Evolutionary conservation across 768 basidiomycete species (phyloP).

Genomic region (Termitomyces sp.): DNA sequence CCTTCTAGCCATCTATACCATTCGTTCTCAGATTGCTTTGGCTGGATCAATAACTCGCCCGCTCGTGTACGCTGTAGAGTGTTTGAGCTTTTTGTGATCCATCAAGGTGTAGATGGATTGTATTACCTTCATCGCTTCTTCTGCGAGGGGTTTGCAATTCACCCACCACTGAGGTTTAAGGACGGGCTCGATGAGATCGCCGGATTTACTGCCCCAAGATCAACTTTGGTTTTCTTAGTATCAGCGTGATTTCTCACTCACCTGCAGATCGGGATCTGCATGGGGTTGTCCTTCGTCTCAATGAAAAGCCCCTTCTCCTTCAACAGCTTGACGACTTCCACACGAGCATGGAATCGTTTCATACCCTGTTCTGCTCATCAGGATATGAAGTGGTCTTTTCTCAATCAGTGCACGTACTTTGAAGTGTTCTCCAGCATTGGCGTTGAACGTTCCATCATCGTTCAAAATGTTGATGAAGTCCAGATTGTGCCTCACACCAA

Average conservation of each 20-base stretch:
- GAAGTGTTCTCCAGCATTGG: slow-evolving; percentile 79
- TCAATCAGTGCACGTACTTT: slow-evolving; percentile 37
- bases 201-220: slow-evolving; percentile 69
- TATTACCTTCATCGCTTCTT: slow-evolving; percentile 79
- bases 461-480: slow-evolving; percentile 94
- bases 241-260: slow-evolving; percentile 23
- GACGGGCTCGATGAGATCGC: slow-evolving; percentile 92
- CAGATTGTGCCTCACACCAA: slow-evolving; percentile 81
- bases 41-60: slow-evolving; percentile 81
- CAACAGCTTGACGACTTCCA: slow-evolving; percentile 76
- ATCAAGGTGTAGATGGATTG: not conserved
- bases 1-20: slow-evolving; percentile 96
- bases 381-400: not conserved
- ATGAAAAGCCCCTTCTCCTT: slow-evolving; percentile 84
- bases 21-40: slow-evolving; percentile 85
- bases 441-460: slow-evolving; percentile 95
- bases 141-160: slow-evolving; percentile 84
- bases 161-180: slow-evolving; percentile 99
- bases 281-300: slow-evolving; percentile 93
- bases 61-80: slow-evolving; percentile 71
- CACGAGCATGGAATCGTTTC: slow-evolving; percentile 94
- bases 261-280: slow-evolving; percentile 96
- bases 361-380: slow-evolving; percentile 58
- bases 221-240: not conserved
- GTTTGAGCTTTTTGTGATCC: not conserved